Base-by-base conservation (phyloP, 805 yeast species). In the Barnettozyma salicaria region DNA sequence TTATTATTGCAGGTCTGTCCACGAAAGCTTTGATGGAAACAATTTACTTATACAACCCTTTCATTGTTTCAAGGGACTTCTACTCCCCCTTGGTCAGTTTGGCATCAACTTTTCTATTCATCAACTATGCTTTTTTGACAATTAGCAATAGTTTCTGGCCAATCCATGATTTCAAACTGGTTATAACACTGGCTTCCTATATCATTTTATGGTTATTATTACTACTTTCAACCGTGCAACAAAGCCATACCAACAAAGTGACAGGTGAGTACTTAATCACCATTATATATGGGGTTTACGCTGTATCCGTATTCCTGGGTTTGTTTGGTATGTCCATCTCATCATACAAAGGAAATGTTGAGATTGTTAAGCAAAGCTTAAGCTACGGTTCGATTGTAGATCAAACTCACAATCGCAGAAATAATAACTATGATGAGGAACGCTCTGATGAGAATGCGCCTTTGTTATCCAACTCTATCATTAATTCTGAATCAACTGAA, bases 131-230 rank as follows among this genome's bases (percentile, higher is more conserved):
- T 4, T 41, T 80, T 12, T 63, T 87, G 44, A 76, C 62, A 0
- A 29, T 57, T 4, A 50, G 58, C 13, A 56, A 63, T 31, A 39
- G 50, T 13, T 25, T 67, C 11, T 59, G 64, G 38, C 77, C 79
- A 1, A 67, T 70, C 14, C 72, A 68, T 41, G 80, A 77, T 47
- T 77, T 76, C 48, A 81, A 83, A 52, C 67, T 80, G 38, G 63
- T 76, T 14, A 63, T 72, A 3, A 54, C 79, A 3, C 48, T 78
- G 17, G 81, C 82, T 55, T 57, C 74, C 10, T 69, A 78, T 23
- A 55, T 72, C 24, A 41, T 72, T 4, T 60, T 70, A 40, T 87
- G 95, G 95, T 36, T 68, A 1, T 47, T 60, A 0, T 63, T 81
- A 36, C 50, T 79, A 3, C 64, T 70, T 36, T 58, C 68, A 11